Conservation (phyloP, 2,329 filamentous ascomycete genomes). For the Cercospora sesami region DNA sequence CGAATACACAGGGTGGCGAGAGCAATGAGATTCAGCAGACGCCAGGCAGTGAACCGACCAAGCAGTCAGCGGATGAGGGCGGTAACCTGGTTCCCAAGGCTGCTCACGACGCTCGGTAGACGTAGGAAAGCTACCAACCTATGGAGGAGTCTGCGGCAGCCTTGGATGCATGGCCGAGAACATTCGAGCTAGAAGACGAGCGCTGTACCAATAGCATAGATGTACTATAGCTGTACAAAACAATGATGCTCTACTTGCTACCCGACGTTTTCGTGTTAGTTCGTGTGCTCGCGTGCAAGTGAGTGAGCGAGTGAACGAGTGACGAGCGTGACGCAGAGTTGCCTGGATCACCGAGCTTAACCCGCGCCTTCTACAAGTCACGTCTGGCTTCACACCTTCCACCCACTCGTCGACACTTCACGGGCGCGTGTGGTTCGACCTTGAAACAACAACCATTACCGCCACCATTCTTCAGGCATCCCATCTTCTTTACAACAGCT, state of each 20-base stretch:
- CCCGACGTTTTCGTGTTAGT: neutral
- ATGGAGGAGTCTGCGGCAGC: neutral
- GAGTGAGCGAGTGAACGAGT: constrained; percentile 6
- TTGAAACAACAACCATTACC: neutral
- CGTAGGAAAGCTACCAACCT: neutral
- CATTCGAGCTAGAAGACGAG: neutral
- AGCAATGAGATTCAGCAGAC: neutral
- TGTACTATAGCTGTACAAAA: constrained; percentile 19
- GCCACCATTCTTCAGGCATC: neutral
- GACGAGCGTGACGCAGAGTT: constrained; percentile 5
- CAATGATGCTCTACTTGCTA: constrained; percentile 12
- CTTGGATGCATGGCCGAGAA: neutral
- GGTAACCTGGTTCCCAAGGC: constrained; percentile 14
- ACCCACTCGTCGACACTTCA: neutral
- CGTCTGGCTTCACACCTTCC: neutral
- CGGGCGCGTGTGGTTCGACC: neutral
- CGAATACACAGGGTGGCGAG: neutral
- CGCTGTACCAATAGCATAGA: constrained; percentile 17
- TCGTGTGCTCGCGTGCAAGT: constrained; percentile 1
- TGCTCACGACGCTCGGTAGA: constrained; percentile 16
- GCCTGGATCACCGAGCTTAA: neutral
- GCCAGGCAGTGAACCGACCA: neutral
- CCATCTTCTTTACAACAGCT: neutral
- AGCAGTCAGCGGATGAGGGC: constrained; percentile 17
- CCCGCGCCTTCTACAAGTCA: neutral